phyloP scores from a whole-genome alignment of 768 basidiomycete genomes.

The Paxillus involutus region DNA sequence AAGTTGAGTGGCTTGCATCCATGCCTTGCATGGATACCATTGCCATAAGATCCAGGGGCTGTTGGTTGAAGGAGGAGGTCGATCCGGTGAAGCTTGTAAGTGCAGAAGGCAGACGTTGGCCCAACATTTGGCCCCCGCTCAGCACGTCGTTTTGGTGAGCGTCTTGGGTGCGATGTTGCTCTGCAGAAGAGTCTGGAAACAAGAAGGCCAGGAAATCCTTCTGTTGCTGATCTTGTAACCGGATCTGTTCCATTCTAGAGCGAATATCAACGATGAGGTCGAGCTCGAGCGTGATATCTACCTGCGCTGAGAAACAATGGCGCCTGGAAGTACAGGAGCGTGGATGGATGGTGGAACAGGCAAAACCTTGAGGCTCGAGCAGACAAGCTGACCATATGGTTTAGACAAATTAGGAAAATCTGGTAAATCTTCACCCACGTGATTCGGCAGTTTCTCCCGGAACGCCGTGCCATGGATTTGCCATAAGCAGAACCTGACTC shows the following conservation, averaged over 20 bases:
- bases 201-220: slow-evolving; percentile 37
- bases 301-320: not conserved
- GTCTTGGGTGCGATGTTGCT: slow-evolving; percentile 27
- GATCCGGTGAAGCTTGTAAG: slow-evolving; percentile 9
- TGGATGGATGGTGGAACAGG: slow-evolving; percentile 6
- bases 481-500: not conserved
- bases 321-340: not conserved
- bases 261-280: not conserved
- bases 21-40: slow-evolving; percentile 48
- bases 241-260: slow-evolving; percentile 21
- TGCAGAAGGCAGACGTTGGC: slow-evolving; percentile 14
- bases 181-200: slow-evolving; percentile 29
- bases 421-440: slow-evolving; percentile 8
- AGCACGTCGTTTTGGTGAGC: slow-evolving; percentile 16
- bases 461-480: not conserved
- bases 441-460: slow-evolving; percentile 6
- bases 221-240: slow-evolving; percentile 30
- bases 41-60: slow-evolving; percentile 47
- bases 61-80: slow-evolving; percentile 17
- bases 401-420: not conserved
- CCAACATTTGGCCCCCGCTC: not conserved
- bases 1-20: slow-evolving; percentile 21
- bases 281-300: not conserved
- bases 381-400: not conserved
- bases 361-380: slow-evolving; percentile 8